These are phyloP conservation scores for Euphrasia confusa DNA, from an alignment of 257 asterid genomes.

Conservation along the genomic window DNA sequence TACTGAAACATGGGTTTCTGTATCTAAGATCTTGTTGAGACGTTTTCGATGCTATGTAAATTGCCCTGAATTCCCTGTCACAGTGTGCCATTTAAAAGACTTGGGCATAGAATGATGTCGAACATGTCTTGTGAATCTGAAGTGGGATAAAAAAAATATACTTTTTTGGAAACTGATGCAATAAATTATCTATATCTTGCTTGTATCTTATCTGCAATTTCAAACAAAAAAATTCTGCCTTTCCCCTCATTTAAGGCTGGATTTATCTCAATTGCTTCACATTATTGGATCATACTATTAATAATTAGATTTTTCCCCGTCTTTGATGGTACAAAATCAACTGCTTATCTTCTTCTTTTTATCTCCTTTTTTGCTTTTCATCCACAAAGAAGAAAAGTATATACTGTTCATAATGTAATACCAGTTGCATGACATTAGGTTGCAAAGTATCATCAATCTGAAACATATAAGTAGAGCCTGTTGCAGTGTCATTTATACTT, in stretches of 20 bases:
- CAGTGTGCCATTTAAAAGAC: background rate
- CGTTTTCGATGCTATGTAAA: background rate
- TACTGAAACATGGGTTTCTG: background rate
- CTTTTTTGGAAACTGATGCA: background rate
- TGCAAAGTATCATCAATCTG: background rate
- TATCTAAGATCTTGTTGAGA: background rate
- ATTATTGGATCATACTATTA: background rate
- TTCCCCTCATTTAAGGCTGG: background rate
- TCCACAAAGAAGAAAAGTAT: no score
- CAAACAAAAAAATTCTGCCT: background rate
- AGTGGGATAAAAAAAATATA: no score
- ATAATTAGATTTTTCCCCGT: background rate
- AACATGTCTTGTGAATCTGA: background rate
- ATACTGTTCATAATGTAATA: no score
- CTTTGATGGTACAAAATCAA: constrained; percentile 1
- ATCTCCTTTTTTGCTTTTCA: no score
- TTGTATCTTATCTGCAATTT: background rate
- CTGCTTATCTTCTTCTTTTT: background rate
- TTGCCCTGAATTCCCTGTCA: background rate
- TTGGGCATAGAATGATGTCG: background rate
- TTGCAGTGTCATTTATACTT: background rate
- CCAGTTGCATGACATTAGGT: background rate
- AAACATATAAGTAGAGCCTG: background rate
- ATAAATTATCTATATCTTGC: background rate
- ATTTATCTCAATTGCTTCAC: background rate